Evolutionary conservation across 208 protist genomes (phyloP), one percentile per base, ranked within the genome.

Genomic region (Leishmania mexicana): DNA sequence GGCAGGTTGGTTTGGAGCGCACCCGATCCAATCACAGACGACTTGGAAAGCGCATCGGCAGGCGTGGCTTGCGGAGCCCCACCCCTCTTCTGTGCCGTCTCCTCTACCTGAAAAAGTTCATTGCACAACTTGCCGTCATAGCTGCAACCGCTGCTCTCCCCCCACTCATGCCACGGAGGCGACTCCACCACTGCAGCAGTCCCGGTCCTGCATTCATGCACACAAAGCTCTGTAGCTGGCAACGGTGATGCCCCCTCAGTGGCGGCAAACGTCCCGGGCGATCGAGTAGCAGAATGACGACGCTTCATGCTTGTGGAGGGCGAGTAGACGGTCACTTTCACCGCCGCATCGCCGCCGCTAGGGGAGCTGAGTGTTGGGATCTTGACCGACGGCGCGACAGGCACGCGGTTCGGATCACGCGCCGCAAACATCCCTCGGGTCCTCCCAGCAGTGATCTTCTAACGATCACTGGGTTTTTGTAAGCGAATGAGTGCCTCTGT

Each of bases 381-480:
- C 58, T 89, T 85, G 21, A 89, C 80, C 2, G 82, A 28, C 49
- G 85, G 85, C 4, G 85, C 82, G 35, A 58, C 62, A 17, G 77
- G 65, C 21, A 81, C 65, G 31, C n/a, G 31, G 60, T 89, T 85
- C 38, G 40, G 62, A 49, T 84, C 85, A 38, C 73, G 82, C 49
- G 67, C 73, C 1, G 77, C 71, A 58, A 89, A 84, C 85, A 89
- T 89, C 49, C 13, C 49, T 4, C 62, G 38, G 47, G 6, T 51
- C 70, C 70, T 53, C 21, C 13, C 28, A 74, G 21, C 8, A 19
- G 45, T 74, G 51, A 40, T 71, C 38, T 70, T 54, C 51, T 76
- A 54, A 35, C 31, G 51, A 76, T 38, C 51, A 64, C 51, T 76
- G 73, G 24, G 24, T 75, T 28, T 35, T n/a, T 76, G 73, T 60